Base-by-base conservation (phyloP, 192 early-diverging fungal genomes). In the Obelidium mucronatum region DNA sequence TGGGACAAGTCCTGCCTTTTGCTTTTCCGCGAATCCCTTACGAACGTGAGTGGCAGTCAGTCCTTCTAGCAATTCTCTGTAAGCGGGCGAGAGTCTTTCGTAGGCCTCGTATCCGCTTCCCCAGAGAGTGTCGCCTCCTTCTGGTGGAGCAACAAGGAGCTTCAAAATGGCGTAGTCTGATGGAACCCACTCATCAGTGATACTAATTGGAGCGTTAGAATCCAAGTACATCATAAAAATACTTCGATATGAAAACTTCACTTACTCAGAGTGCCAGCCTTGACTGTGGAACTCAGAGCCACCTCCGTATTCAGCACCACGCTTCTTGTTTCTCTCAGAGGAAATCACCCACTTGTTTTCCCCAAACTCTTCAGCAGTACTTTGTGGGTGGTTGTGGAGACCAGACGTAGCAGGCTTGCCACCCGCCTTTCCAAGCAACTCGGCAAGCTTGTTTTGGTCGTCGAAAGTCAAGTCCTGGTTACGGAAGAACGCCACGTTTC, bases 401-500 rank as follows among this genome's bases (percentile, higher is more conserved):
- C 51, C 51, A 40, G 67, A 70, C 11, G 40, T 30, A 2, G 67
- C 67, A 22, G 67, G 67, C 31, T 70, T 70, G 1, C 67, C 67
- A 53, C 24, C 40, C 2, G 51, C 30, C 24, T 31, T 52, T 40
- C 67, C 73, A 37, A 76, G 56, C 8, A 59, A 15, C 26, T 61
- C 33, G 44, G 24, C 70, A 8, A 93, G 74, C 30, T 84, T 86
- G 44, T 84, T 71, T 65, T 86, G 86, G 73, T 88, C 84, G 40
- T 90, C 82, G 28, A 79, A 67, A 30, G 81, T 82, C 31, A 91
- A 53, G 58, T 91, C 87, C 78, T 92, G 91, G 56, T 92, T 82
- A 13, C 90, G 80, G 78, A 92, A 88, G 66, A 89, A 91, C 19
- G 91, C 90, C 13, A 92, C 90, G 31, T 89, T 89, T 40, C 91